Conservation (phyloP, 1,284 basidiomycete species). For the Kwoniella shivajii region DNA sequence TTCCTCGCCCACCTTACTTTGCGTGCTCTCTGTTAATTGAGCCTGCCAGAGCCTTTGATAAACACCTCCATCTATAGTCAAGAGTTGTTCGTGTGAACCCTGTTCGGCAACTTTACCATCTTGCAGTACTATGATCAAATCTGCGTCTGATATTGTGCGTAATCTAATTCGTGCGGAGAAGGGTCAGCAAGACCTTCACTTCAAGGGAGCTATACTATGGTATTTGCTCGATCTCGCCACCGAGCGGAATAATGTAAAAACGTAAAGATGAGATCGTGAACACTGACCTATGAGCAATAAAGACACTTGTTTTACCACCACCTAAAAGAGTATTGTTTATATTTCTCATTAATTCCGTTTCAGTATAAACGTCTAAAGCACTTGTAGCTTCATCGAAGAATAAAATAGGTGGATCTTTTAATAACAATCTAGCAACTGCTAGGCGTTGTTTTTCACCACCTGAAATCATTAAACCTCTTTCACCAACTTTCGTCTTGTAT, state of each 20-base stretch:
- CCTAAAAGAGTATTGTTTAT: conserved; percentile 78
- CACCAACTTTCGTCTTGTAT: conserved; percentile 89
- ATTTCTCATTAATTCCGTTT: conserved; percentile 92
- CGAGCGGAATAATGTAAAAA: too few species aligned
- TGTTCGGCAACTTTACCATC: conserved; percentile 84
- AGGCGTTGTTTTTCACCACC: conserved; percentile 97
- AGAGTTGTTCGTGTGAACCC: conserved; percentile 84
- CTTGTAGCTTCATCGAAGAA: conserved; percentile 99
- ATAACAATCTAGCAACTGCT: conserved; percentile 85
- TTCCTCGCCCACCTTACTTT: conserved; percentile 24
- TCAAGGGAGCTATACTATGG: too few species aligned
- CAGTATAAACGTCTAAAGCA: conserved; percentile 90
- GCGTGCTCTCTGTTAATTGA: conserved; percentile 59
- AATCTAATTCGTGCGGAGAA: conserved; percentile 62
- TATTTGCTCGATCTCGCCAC: too few species aligned
- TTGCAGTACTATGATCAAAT: conserved; percentile 85
- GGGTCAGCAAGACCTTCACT: too few species aligned
- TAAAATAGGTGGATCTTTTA: conserved; percentile 92
- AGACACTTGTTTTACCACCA: conserved; percentile 84
- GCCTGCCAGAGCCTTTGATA: conserved; percentile 86
- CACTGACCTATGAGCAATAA: conserved; percentile 75
- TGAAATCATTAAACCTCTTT: conserved; percentile 95
- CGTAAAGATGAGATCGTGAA: too few species aligned
- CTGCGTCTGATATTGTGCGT: conserved; percentile 75
- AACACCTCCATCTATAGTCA: conserved; percentile 66